Evolutionary conservation across 2,329 filamentous ascomycete genomes (phyloP).

Genomic region (Acarospora socialis): DNA sequence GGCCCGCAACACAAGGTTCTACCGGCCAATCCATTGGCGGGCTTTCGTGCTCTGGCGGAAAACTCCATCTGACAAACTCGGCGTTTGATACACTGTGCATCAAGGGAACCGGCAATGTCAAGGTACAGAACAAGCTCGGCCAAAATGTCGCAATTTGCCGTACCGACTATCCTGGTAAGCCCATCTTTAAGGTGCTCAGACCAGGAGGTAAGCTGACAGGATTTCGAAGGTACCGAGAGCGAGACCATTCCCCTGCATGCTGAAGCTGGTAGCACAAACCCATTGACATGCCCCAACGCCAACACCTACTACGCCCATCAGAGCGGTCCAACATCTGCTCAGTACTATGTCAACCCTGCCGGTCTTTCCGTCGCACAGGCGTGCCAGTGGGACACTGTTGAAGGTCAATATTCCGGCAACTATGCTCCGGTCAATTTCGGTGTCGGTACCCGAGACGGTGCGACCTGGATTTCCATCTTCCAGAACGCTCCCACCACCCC

Average conservation of each 20-base stretch:
- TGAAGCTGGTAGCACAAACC: slow-evolving; percentile 41
- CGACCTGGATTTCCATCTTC: slow-evolving; percentile 72
- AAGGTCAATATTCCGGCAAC: slow-evolving; percentile 53
- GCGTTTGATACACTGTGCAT: slow-evolving; percentile 59
- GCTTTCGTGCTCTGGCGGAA: slow-evolving; percentile 57
- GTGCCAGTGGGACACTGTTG: slow-evolving; percentile 63
- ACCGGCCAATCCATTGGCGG: slow-evolving; percentile 81
- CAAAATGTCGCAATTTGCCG: slow-evolving; percentile 65
- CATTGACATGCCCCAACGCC: slow-evolving; percentile 63
- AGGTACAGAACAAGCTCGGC: slow-evolving; percentile 59
- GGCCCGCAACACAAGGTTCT: slow-evolving; percentile 62
- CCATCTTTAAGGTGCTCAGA: slow-evolving; percentile 4
- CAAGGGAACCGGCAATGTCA: slow-evolving; percentile 53
- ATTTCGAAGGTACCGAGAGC: slow-evolving; percentile 48
- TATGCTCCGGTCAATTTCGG: slow-evolving; percentile 79
- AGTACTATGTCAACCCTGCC: slow-evolving; percentile 91
- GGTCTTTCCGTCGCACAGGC: slow-evolving; percentile 52
- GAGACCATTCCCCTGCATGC: slow-evolving; percentile 69
- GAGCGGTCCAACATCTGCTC: slow-evolving; percentile 62
- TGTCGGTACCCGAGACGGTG: slow-evolving; percentile 54
- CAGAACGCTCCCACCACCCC: slow-evolving; percentile 63
- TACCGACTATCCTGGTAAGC: slow-evolving; percentile 79
- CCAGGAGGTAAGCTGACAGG: neutral
- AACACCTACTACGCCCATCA: slow-evolving; percentile 65
- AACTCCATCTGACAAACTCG: slow-evolving; percentile 62